These are phyloP conservation scores for Coemansia sp. DNA, from an alignment of 192 early-diverging fungal species.

Conservation along the genomic window DNA sequence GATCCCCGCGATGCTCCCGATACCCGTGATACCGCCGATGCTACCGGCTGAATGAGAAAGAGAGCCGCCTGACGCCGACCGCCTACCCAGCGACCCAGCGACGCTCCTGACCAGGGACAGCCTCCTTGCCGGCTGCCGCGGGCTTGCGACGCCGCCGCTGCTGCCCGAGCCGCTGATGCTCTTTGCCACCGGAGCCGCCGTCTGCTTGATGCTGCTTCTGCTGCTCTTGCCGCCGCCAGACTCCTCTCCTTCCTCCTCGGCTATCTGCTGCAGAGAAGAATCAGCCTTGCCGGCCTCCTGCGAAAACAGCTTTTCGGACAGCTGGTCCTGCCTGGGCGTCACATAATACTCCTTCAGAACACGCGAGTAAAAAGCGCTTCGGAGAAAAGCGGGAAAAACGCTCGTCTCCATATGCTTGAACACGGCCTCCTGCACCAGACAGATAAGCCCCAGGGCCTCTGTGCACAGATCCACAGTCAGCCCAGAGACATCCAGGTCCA, in stretches of 20 bases:
- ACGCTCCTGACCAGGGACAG: slow-evolving; percentile 23
- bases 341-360: slow-evolving; percentile 59
- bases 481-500: slow-evolving; percentile 21
- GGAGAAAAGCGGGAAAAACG: slow-evolving; percentile 61
- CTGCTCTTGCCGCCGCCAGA: not conserved
- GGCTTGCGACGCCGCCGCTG: not conserved
- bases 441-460: slow-evolving; percentile 37
- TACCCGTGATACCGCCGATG: not conserved
- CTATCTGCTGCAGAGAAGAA: not conserved
- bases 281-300: not conserved
- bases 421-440: slow-evolving; percentile 59
- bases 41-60: not conserved
- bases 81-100: slow-evolving; percentile 10
- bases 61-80: slow-evolving; percentile 14
- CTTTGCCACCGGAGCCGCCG: not conserved
- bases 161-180: slow-evolving; percentile 3
- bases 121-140: slow-evolving; percentile 2
- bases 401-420: slow-evolving; percentile 60
- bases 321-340: slow-evolving; percentile 33
- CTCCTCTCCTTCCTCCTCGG: slow-evolving; percentile 4
- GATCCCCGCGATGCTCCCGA: not conserved
- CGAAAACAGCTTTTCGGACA: slow-evolving; percentile 30
- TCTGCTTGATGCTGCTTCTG: not conserved
- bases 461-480: slow-evolving; percentile 20
- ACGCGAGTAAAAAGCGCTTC: slow-evolving; percentile 61